Evolutionary conservation across 495 filamentous ascomycete genomes (phyloP).

Genomic region (Xylaria castorea): DNA sequence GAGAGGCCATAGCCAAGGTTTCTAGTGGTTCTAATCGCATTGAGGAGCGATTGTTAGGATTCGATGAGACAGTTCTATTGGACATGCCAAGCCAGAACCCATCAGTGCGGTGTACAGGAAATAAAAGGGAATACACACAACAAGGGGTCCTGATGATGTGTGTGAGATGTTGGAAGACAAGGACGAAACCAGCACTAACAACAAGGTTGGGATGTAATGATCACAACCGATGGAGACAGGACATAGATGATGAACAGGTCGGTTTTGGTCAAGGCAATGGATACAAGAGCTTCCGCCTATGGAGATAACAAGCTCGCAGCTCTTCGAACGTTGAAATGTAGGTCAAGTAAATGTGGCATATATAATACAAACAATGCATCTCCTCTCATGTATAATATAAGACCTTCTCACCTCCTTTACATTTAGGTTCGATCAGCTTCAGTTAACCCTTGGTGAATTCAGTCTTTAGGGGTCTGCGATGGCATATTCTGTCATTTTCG

Average conservation of each 20-base stretch:
- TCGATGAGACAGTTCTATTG: background rate
- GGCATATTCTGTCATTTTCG: too few relatives aligned
- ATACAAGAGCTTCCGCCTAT: background rate
- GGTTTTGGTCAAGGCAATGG: background rate
- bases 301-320: background rate
- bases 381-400: background rate
- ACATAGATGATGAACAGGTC: background rate
- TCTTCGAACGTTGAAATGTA: background rate
- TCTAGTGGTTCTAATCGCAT: conserved; percentile 15
- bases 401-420: background rate
- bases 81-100: background rate
- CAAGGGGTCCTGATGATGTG: background rate
- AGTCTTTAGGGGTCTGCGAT: background rate
- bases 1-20: conserved; percentile 24
- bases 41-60: conserved; percentile 19
- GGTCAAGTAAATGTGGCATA: background rate
- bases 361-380: background rate
- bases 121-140: background rate
- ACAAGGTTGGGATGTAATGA: background rate
- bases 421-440: background rate
- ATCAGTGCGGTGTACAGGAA: background rate
- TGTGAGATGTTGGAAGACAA: background rate
- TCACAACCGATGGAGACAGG: background rate
- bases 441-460: background rate
- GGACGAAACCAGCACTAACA: background rate